Base-by-base conservation (phyloP, 306 rosid species). In the Arachis stenosperma region DNA sequence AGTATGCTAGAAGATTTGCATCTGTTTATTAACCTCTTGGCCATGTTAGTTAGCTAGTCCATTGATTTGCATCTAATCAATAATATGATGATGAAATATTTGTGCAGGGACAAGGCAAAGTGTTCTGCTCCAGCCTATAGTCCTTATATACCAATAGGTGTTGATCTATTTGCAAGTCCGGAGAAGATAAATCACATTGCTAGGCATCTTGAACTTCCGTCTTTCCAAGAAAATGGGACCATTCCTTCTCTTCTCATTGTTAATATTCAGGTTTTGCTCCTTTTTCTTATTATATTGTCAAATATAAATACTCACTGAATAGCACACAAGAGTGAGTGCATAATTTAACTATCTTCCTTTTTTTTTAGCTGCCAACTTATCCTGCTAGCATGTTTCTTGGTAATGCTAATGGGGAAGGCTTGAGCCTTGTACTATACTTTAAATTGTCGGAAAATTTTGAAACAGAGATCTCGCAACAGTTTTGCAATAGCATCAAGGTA, bases 351-450 rank as follows among this genome's bases (percentile, higher is more conserved):
- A 11, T 75, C 70, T 58, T 76, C 52, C 6, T 70, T 30, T 79
- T 33, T 33, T 33, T 33, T 33, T 83, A 93, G 98, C 75, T 93
- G 70, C 98, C 98, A 17, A 84, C 91, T 47, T 93, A 93, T 84
- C 89, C 96, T 58, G 90, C 94, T 62, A 62, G 90, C 5, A 73
- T 93, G 85, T 93, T 91, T 84, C 73, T 76, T 6, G 94, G 98
- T 54, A 96, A 91, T 13, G 83, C 79, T 39, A 70, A 88, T 47
- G 98, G 98, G 5, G 97, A 93, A 84, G 94, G 98, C 78, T 82
- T 93, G 92, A 91, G 92, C 79, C 96, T 93, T 76, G 97, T 93
- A 2, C 77, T 93, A 53, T 91, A 91, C 78, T 93, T 93, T 61
- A 91, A 77, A 79, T 71, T 91, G 50, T 84, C 87, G 2, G 92